phyloP scores from a whole-genome alignment of 106 monocot species.

The Dioscorea zingiberensis region DNA sequence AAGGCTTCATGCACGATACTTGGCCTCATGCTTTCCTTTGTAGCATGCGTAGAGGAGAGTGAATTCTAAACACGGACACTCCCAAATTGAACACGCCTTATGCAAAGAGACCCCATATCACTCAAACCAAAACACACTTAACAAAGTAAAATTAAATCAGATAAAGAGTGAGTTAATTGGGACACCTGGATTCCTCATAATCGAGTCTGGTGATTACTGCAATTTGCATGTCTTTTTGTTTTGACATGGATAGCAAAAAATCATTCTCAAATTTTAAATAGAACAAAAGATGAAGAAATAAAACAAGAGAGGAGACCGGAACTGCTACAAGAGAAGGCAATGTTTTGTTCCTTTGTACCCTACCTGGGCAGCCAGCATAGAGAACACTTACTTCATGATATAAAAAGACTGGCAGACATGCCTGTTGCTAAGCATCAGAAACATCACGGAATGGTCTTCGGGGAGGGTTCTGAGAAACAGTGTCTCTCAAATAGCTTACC shows the following conservation, averaged over 20 bases:
- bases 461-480: conserved; percentile 14
- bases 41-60: no score
- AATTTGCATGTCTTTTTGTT: neutral
- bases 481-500: neutral
- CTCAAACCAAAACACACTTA: no score
- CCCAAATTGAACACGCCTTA: no score
- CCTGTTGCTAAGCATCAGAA: neutral
- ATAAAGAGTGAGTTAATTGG: neutral
- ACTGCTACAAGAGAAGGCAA: conserved; percentile 85
- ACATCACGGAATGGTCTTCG: neutral
- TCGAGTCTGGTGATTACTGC: neutral
- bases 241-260: neutral
- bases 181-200: neutral
- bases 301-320: conserved; percentile 27
- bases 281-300: neutral
- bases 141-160: neutral
- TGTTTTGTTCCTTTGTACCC: conserved; percentile 32
- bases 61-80: no score
- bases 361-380: conserved; percentile 58
- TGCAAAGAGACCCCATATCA: no score
- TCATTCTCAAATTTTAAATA: neutral
- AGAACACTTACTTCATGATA: neutral
- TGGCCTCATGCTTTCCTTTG: no score
- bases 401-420: neutral
- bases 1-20: no score